Conservation (phyloP, 1,139 yeast genomes). For the Nakaseomyces kungkrabaensis region DNA sequence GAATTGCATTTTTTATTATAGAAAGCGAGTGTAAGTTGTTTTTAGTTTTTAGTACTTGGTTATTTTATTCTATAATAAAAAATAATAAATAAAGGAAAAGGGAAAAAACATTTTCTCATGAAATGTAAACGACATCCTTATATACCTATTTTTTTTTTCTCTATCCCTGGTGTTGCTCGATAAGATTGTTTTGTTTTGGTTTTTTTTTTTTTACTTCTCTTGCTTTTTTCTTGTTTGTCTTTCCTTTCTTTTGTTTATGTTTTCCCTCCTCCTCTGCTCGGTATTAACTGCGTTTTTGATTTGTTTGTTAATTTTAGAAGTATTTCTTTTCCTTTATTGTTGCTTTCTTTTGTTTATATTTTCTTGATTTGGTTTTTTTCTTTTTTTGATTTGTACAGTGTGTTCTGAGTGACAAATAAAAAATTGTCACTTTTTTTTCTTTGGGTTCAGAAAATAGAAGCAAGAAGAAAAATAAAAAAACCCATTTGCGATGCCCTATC, state of each 20-base stretch:
- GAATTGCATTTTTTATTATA: constrained; percentile 28
- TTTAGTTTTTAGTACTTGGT: constrained; percentile 7
- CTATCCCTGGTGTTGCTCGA: too few relatives aligned
- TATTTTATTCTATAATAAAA: constrained; percentile 2
- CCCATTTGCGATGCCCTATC: too few relatives aligned
- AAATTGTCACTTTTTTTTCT: too few relatives aligned
- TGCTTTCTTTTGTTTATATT: neutral
- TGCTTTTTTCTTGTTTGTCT: neutral
- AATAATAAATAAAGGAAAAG: neutral
- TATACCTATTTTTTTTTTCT: constrained; percentile 2
- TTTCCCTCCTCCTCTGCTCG: neutral
- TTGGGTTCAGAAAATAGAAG: too few relatives aligned
- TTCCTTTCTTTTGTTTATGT: neutral
- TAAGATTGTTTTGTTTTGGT: neutral
- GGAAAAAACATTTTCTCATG: neutral
- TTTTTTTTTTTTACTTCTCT: neutral
- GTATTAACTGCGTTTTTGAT: too few relatives aligned
- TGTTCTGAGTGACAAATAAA: too few relatives aligned
- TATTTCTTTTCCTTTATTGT: neutral
- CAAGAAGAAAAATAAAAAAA: too few relatives aligned
- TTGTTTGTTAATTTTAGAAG: neutral
- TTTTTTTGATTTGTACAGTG: too few relatives aligned
- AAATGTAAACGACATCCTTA: constrained; percentile 1
- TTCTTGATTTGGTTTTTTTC: too few relatives aligned
- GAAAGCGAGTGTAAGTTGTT: constrained; percentile 21